These are phyloP conservation scores for Talaromyces proteolyticus DNA, from an alignment of 495 filamentous ascomycete species.

Conservation along the genomic window DNA sequence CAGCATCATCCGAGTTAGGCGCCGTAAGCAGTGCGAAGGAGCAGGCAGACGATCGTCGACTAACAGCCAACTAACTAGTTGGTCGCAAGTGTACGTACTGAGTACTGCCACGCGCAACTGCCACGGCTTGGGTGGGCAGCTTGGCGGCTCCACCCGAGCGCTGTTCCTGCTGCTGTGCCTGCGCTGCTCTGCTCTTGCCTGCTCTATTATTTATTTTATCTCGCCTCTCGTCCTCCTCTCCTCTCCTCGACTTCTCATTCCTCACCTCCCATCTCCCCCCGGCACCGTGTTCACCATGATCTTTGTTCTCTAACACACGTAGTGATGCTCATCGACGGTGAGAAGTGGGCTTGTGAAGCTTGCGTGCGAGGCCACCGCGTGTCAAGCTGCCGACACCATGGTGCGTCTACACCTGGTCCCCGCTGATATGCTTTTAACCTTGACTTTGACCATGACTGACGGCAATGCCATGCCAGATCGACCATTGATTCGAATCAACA, in stretches of 20 bases:
- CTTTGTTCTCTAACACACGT: constrained; percentile 17
- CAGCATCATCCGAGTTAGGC: no score
- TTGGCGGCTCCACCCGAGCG: neutral
- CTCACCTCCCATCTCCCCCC: neutral
- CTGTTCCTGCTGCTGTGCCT: no score
- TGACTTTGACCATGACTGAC: constrained; percentile 6
- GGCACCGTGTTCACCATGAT: constrained; percentile 3
- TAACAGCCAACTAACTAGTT: no score
- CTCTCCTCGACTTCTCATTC: neutral
- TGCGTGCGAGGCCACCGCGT: constrained; percentile 90
- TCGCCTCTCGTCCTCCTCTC: neutral
- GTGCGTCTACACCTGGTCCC: constrained; percentile 24
- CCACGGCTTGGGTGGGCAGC: no score
- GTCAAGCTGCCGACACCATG: constrained; percentile 46
- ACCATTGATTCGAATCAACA: constrained; percentile 88
- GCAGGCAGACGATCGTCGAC: no score
- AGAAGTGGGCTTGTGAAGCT: constrained; percentile 89
- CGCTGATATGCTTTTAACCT: neutral
- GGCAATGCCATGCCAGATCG: constrained; percentile 57
- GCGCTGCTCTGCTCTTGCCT: no score
- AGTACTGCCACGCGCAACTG: no score
- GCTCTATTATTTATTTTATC: no score
- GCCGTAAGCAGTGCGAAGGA: no score
- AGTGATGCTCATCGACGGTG: constrained; percentile 77
- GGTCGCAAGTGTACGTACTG: no score